A percentile compares a stretch with the other conserved stretches of the same genome.
phyloP scores from a whole-genome alignment of 257 asterid species.

The Misopates orontium region DNA sequence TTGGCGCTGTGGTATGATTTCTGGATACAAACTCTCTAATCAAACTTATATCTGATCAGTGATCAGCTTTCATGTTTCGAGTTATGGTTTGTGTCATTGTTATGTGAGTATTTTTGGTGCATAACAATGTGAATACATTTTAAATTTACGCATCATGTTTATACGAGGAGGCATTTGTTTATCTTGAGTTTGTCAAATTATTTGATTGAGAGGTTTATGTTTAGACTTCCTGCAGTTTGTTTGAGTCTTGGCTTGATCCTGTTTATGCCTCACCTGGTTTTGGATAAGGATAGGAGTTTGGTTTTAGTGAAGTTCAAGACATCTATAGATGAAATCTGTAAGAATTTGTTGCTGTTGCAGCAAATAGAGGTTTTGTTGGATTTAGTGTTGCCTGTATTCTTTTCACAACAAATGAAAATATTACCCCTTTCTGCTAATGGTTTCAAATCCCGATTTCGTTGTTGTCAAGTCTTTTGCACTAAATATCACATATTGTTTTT shows the following conservation, averaged over 20 bases:
- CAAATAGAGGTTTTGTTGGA: too few relatives aligned
- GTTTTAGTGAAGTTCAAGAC: too few relatives aligned
- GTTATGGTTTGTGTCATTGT: constrained; percentile 20
- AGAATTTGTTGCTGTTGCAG: too few relatives aligned
- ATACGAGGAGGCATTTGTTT: not conserved
- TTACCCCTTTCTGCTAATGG: too few relatives aligned
- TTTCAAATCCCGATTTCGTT: too few relatives aligned
- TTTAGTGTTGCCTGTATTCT: too few relatives aligned
- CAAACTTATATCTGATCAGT: constrained; percentile 64
- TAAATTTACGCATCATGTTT: constrained; percentile 21
- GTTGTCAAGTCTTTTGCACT: too few relatives aligned
- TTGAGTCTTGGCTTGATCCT: not conserved
- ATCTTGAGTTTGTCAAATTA: not conserved
- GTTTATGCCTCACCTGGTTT: too few relatives aligned
- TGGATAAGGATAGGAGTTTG: too few relatives aligned
- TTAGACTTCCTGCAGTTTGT: not conserved
- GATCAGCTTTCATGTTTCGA: not conserved
- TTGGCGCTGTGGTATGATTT: constrained; percentile 66
- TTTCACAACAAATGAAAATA: too few relatives aligned
- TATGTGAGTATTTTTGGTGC: constrained; percentile 24
- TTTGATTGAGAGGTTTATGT: constrained; percentile 8
- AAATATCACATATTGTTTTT: too few relatives aligned
- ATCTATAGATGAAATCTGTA: too few relatives aligned
- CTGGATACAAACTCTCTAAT: constrained; percentile 77
- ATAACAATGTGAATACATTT: constrained; percentile 16